A percentile compares a stretch with the other conserved stretches of the same genome.
These are phyloP conservation scores for Rhododendron griersonianum DNA, from an alignment of 148 eudicot genomes.

Conservation along the genomic window DNA sequence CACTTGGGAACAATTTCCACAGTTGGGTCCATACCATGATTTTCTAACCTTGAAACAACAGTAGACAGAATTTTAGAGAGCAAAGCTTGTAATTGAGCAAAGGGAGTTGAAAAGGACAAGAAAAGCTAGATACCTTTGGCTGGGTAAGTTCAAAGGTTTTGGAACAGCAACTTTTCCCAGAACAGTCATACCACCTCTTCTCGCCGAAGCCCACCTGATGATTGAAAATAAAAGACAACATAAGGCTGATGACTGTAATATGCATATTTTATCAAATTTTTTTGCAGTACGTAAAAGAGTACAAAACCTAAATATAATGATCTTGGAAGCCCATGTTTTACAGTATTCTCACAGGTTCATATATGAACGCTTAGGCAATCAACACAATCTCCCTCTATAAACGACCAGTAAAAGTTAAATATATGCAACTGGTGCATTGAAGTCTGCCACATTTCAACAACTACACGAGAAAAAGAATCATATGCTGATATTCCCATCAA, in stretches of 20 bases:
- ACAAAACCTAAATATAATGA: neutral
- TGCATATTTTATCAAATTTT: neutral
- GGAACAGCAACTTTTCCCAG: conserved; percentile 98
- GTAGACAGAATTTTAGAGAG: conserved; percentile 22
- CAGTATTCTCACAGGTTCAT: neutral
- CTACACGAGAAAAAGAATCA: neutral
- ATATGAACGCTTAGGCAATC: neutral
- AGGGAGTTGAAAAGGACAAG: conserved; percentile 8
- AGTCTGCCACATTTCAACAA: neutral
- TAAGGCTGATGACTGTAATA: neutral
- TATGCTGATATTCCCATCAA: neutral
- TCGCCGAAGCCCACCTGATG: conserved; percentile 76
- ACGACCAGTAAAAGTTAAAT: neutral
- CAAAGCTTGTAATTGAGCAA: neutral
- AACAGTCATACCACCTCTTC: conserved; percentile 96
- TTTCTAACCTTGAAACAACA: conserved; percentile 75
- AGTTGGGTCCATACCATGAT: conserved; percentile 89
- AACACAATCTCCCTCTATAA: neutral
- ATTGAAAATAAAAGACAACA: conserved; percentile 8
- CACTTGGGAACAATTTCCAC: conserved; percentile 99
- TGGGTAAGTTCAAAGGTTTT: conserved; percentile 93
- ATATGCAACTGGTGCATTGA: neutral
- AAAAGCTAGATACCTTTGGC: conserved; percentile 65
- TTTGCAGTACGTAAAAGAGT: neutral
- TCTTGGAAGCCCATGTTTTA: neutral